phyloP scores from a whole-genome alignment of 805 yeast genomes.

The Pichia californica region DNA sequence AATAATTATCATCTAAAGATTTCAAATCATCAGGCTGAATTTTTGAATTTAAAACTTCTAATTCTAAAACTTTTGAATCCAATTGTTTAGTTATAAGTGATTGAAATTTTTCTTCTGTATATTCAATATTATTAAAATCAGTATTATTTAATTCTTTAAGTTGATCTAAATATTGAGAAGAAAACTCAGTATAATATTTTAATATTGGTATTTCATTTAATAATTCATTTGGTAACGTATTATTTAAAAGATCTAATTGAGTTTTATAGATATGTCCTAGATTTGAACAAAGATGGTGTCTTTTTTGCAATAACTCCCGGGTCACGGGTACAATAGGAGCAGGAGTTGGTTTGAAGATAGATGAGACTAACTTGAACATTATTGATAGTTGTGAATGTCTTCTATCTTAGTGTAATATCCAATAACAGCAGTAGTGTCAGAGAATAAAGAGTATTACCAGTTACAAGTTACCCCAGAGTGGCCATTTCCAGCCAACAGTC shows the following conservation, averaged over 20 bases:
- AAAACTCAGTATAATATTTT: slow-evolving; percentile 9
- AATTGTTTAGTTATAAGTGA: slow-evolving; percentile 7
- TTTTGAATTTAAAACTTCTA: slow-evolving; percentile 10
- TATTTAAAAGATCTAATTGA: slow-evolving; percentile 9
- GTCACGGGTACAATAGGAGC: slow-evolving; percentile 7
- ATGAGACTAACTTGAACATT: slow-evolving; percentile 10
- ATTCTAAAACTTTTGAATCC: slow-evolving; percentile 10
- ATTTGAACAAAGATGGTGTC: slow-evolving; percentile 7
- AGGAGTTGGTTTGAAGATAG: slow-evolving; percentile 7
- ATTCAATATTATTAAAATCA: neutral
- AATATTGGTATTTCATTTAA: neutral
- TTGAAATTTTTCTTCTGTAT: slow-evolving; percentile 8
- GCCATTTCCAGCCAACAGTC: too few relatives aligned
- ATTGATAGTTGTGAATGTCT: neutral
- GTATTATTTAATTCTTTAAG: neutral
- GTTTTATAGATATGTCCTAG: slow-evolving; percentile 9
- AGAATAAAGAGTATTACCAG: too few relatives aligned
- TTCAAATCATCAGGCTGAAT: slow-evolving; percentile 13
- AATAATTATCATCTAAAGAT: slow-evolving; percentile 19
- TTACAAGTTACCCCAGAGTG: too few relatives aligned
- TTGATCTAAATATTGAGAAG: slow-evolving; percentile 1
- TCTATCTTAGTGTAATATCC: too few relatives aligned
- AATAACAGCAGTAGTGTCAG: too few relatives aligned
- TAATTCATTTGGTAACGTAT: neutral
- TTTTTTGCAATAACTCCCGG: slow-evolving; percentile 9